Evolutionary conservation across 2,329 filamentous ascomycete species (phyloP).

Genomic region (Pseudogymnoascus sp.): DNA sequence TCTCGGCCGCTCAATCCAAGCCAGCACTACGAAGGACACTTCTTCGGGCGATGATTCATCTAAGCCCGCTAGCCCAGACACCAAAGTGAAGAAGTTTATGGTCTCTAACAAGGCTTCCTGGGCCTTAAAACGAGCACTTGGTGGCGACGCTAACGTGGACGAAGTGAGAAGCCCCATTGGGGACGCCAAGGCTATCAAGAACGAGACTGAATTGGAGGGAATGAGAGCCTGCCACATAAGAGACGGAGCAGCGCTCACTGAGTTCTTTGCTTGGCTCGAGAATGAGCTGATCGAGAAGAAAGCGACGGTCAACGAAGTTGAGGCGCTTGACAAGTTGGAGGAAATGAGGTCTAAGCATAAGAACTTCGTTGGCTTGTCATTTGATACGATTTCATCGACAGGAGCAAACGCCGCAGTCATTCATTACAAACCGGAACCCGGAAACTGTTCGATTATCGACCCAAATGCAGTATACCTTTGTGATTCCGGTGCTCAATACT

Average conservation of each 20-base stretch:
- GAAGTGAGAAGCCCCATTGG: slow-evolving; percentile 80
- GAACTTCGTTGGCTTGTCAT: slow-evolving; percentile 82
- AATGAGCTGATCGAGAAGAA: slow-evolving; percentile 73
- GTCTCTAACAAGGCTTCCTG: slow-evolving; percentile 88
- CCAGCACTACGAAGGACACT: slow-evolving; percentile 20
- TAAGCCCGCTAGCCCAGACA: slow-evolving; percentile 28
- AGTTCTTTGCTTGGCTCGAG: slow-evolving; percentile 97
- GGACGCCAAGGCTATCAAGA: slow-evolving; percentile 92
- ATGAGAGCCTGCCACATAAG: slow-evolving; percentile 93
- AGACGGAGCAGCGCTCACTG: slow-evolving; percentile 81
- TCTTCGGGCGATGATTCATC: slow-evolving; percentile 28
- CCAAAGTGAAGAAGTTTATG: slow-evolving; percentile 56
- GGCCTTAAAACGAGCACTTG: slow-evolving; percentile 80
- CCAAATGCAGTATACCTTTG: slow-evolving; percentile 84
- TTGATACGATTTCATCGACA: slow-evolving; percentile 92
- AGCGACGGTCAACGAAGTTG: slow-evolving; percentile 72
- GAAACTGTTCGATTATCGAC: slow-evolving; percentile 75
- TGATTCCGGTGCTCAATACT: slow-evolving; percentile 93
- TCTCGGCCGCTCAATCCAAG: slow-evolving; percentile 42
- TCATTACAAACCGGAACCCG: slow-evolving; percentile 85
- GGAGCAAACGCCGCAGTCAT: slow-evolving; percentile 81
- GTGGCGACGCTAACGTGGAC: slow-evolving; percentile 77
- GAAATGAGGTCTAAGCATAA: slow-evolving; percentile 60
- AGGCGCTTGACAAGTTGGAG: slow-evolving; percentile 87
- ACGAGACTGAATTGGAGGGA: slow-evolving; percentile 77